Conservation (phyloP, 352 stramenopile species). For the Elongisporangium anandrum region DNA sequence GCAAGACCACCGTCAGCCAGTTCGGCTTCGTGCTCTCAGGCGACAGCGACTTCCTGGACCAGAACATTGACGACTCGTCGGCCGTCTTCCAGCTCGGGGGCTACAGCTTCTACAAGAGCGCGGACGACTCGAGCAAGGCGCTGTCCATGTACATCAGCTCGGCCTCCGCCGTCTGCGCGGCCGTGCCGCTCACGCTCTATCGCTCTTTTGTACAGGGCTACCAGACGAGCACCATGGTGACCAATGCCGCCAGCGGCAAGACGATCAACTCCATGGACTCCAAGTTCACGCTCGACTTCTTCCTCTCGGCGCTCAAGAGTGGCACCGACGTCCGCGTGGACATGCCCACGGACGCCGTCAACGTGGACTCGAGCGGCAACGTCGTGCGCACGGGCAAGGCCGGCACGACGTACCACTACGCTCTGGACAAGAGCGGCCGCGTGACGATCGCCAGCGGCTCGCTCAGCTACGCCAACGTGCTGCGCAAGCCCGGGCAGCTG, state of each 20-base stretch:
- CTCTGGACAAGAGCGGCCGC: slow-evolving; percentile 17
- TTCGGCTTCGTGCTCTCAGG: slow-evolving; percentile 23
- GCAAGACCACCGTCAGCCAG: slow-evolving; percentile 12
- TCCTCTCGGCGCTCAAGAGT: slow-evolving; percentile 13
- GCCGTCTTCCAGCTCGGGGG: slow-evolving; percentile 15
- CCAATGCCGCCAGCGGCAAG: slow-evolving; percentile 22
- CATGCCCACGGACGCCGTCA: slow-evolving; percentile 21
- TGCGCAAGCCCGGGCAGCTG: slow-evolving; percentile 16
- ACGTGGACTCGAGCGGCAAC: slow-evolving; percentile 19
- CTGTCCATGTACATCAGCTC: slow-evolving; percentile 23
- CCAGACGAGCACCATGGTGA: slow-evolving; percentile 22
- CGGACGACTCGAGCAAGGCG: slow-evolving; percentile 15
- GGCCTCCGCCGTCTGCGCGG: slow-evolving; percentile 12
- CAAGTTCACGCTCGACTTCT: slow-evolving; percentile 19
- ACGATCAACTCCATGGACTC: slow-evolving; percentile 37
- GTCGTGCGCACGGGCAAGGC: slow-evolving; percentile 18
- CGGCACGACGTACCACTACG: slow-evolving; percentile 20
- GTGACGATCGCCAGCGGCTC: slow-evolving; percentile 7
- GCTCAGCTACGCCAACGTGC: slow-evolving; percentile 22
- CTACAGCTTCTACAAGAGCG: slow-evolving; percentile 21
- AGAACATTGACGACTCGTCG: slow-evolving; percentile 15
- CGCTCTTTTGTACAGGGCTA: slow-evolving; percentile 25
- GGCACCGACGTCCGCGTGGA: slow-evolving; percentile 6
- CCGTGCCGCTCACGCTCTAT: slow-evolving; percentile 22
- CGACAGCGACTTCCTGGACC: slow-evolving; percentile 24